Conservation (phyloP, 371 early-diverging fungal species). For the Conidiobolus incongruus region DNA sequence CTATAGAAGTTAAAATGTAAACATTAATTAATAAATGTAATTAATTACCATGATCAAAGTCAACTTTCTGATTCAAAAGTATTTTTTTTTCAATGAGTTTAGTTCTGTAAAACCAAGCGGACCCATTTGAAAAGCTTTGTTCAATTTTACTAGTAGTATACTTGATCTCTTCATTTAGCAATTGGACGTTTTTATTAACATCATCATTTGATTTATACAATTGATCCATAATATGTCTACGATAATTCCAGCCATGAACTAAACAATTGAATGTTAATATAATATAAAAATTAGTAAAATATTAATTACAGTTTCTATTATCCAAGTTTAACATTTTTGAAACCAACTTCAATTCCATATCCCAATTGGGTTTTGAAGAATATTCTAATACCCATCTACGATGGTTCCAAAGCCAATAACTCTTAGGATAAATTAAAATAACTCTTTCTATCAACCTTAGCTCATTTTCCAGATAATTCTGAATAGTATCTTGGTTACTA, state of each 20-base stretch:
- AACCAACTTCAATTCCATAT: conserved; percentile 49
- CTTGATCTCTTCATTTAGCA: conserved; percentile 38
- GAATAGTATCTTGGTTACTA: neutral
- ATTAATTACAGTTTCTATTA: conserved; percentile 67
- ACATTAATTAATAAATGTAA: conserved; percentile 4
- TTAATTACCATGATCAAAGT: conserved; percentile 9
- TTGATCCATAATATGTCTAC: conserved; percentile 48
- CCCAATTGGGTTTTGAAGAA: conserved; percentile 51
- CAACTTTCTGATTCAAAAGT: conserved; percentile 15
- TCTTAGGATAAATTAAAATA: conserved; percentile 51
- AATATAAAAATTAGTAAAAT: conserved; percentile 3
- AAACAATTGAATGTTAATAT: conserved; percentile 1
- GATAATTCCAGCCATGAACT: conserved; percentile 91
- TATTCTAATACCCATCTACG: conserved; percentile 63
- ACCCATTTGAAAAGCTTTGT: conserved; percentile 80
- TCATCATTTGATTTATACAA: conserved; percentile 12
- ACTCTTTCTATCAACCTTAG: conserved; percentile 35
- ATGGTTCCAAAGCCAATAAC: conserved; percentile 91
- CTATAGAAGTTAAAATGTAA: conserved; percentile 13
- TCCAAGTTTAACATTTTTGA: conserved; percentile 59
- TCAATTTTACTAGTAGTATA: conserved; percentile 69
- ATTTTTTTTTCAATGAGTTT: conserved; percentile 39
- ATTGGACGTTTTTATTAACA: conserved; percentile 2
- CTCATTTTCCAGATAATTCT: conserved; percentile 19
- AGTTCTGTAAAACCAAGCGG: conserved; percentile 91